Base-by-base conservation (phyloP, 2,329 filamentous ascomycete genomes). In the Penicillium paneum region DNA sequence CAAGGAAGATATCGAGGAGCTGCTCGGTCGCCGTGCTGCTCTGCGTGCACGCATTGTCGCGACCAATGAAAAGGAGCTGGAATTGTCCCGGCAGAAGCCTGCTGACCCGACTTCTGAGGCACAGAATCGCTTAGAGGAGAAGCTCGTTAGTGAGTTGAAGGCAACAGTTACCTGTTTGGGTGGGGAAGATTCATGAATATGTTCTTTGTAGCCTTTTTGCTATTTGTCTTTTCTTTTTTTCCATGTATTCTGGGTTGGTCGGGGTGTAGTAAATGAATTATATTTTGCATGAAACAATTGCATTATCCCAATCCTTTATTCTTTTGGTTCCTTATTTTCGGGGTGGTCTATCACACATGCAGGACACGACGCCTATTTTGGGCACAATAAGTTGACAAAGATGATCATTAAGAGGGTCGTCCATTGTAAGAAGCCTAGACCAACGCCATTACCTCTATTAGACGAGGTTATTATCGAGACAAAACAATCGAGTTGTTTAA, bases 1-100 rank as follows among this genome's bases (percentile, higher is more conserved):
- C 43, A 81, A 88, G 60, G 92, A 96, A 69, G 91, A 94, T 64
- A 83, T 95, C 5, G 90, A 96, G 62, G 89, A 89, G 61, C 90
- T 90, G 81, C 76, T 97, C 34, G 81, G 84, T 28, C 86, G 86
- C 49, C 81, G 85, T 54, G 84, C 84, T 61, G 76, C 87, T 51
- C 76, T 97, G 52, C 81, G 87, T 49, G 86, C 90, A 60, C 81
- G 89, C 28, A 82, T 96, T 44, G 78, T 92, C 47, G 85, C 91
- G 0, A 79, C 89, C 19, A 89, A 84, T 28, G 82, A 87, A 64
- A 83, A 87, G 57, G 91, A 96, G 73, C 78, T 82, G 40, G 86
- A 86, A 60, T 86, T 82, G 75, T 68, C 71, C 12, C 78, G 73
- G 56, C 70, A 77, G 61, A 78, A 75, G 54, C 68, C 74, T 8